Evolutionary conservation across 164 flowering plant species (phyloP), one percentile per base, ranked within the genome.

Genomic region (grape (Vitis vinifera)): DNA sequence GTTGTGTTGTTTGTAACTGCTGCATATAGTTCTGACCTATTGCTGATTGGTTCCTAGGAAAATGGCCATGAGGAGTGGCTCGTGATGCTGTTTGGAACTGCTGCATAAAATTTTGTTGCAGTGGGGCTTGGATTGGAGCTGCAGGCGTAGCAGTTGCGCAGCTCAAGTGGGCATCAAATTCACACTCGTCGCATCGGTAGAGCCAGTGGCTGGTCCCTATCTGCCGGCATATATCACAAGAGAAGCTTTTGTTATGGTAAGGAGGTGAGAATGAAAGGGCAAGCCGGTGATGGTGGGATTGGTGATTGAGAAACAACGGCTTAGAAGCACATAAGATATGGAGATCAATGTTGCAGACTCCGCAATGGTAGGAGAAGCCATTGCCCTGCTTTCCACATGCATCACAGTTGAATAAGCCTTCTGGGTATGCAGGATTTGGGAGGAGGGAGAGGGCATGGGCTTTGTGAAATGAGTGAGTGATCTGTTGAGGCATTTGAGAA

Each of bases 281-380:
- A 37, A 80, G 78, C 16, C 58, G 72, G 68, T 85, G 85, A 8
- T 19, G 63, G 63, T 83, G 89, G 31, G 75, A 67, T 2, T 31
- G 77, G 74, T 79, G 84, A 8, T 19, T 31, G 37, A 73, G 1
- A 17, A 44, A 27, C 37, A 73, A 56, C 2, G 88, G 82, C 85
- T 66, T 68, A 9, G 70, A 47, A 9, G 83, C 82, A 63, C 84
- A 83, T 50, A 60, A 27, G 9, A 67, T 68, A 49, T 85, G 88
- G 47, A 83, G 47, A 63, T 85, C 85, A 30, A 72, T 56, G 44
- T 63, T 62, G 53, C 86, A 83, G 6, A 51, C 56, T 3, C 58
- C 30, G 50, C 87, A 86, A 13, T 78, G 75, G 73, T 85, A 85
- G 16, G 78, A 80, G 73, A 84, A 84, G 37, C 83, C 86, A 19